Evolutionary conservation across 2,329 filamentous ascomycete genomes (phyloP).

Genomic region (Fusarium brevicatenulatum): DNA sequence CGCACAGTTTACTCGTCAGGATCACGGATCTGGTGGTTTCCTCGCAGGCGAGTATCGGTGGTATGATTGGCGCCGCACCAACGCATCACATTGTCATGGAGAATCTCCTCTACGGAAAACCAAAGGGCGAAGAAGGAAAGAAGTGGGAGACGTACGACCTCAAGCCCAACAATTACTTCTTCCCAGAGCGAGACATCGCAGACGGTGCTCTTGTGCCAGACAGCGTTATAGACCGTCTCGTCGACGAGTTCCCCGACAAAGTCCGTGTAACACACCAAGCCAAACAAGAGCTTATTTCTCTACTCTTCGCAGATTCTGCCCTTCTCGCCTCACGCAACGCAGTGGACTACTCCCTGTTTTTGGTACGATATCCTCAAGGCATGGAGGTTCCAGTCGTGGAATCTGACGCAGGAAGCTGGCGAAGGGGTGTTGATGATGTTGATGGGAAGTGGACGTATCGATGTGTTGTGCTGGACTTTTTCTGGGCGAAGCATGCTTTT

Average conservation of each 20-base stretch:
- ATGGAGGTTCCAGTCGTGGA: slow-evolving; percentile 1
- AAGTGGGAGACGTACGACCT: slow-evolving; percentile 79
- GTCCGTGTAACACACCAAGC: slow-evolving; percentile 65
- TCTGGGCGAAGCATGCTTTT: slow-evolving; percentile 79
- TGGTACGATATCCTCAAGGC: slow-evolving; percentile 61
- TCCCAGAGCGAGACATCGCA: slow-evolving; percentile 76
- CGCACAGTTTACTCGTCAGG: slow-evolving; percentile 71
- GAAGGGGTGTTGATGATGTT: slow-evolving; percentile 67
- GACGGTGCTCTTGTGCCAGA: slow-evolving; percentile 71
- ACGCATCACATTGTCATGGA: slow-evolving; percentile 83
- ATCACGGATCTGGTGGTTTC: slow-evolving; percentile 76
- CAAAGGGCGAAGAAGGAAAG: slow-evolving; percentile 49
- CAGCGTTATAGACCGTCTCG: slow-evolving; percentile 71
- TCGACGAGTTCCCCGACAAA: slow-evolving; percentile 75
- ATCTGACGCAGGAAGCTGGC: slow-evolving; percentile 58
- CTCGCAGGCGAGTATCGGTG: slow-evolving; percentile 66
- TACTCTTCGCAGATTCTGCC: slow-evolving; percentile 69
- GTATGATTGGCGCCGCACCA: slow-evolving; percentile 68
- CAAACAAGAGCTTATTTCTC: slow-evolving; percentile 64
- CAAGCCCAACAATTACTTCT: slow-evolving; percentile 80
- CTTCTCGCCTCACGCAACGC: slow-evolving; percentile 71
- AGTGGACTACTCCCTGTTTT: slow-evolving; percentile 80
- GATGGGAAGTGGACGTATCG: slow-evolving; percentile 75
- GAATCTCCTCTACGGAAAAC: slow-evolving; percentile 73
- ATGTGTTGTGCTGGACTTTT: slow-evolving; percentile 77